These are phyloP conservation scores for Cyclotella atomus DNA, from an alignment of 108 stramenopile species.

Conservation along the genomic window DNA sequence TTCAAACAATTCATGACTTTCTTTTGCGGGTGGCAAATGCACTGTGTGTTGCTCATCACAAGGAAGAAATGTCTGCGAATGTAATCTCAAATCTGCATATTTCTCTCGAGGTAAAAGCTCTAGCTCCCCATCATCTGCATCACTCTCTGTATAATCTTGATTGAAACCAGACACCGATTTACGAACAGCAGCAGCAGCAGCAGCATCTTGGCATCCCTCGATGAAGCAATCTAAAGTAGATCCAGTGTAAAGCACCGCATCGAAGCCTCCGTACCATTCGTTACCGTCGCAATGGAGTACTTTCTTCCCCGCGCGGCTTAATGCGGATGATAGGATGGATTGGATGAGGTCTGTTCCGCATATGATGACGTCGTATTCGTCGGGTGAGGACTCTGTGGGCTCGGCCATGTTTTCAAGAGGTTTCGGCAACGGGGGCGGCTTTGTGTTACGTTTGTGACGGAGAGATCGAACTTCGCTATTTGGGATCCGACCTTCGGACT, in stretches of 20 bases:
- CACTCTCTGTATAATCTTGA: no score
- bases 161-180: neutral
- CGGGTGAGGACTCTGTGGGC: neutral
- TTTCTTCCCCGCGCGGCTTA: conserved; percentile 72
- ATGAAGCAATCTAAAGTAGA: conserved; percentile 40
- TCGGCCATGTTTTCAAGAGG: neutral
- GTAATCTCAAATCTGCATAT: conserved; percentile 31
- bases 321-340: conserved; percentile 77
- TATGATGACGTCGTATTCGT: conserved; percentile 72
- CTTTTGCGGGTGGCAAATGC: no score
- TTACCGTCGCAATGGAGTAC: conserved; percentile 81
- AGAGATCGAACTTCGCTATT: no score
- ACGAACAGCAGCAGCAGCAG: neutral
- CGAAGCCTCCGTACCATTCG: conserved; percentile 82
- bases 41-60: neutral
- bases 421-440: no score
- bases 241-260: conserved; percentile 64
- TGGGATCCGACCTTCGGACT: no score
- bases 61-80: conserved; percentile 39
- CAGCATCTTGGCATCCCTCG: conserved; percentile 16
- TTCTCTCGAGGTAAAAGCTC: conserved; percentile 25
- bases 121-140: neutral
- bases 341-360: conserved; percentile 82
- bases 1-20: no score
- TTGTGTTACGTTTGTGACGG: no score